Evolutionary conservation across 2,329 filamentous ascomycete genomes (phyloP).

Genomic region (Trichoderma semiorbis): DNA sequence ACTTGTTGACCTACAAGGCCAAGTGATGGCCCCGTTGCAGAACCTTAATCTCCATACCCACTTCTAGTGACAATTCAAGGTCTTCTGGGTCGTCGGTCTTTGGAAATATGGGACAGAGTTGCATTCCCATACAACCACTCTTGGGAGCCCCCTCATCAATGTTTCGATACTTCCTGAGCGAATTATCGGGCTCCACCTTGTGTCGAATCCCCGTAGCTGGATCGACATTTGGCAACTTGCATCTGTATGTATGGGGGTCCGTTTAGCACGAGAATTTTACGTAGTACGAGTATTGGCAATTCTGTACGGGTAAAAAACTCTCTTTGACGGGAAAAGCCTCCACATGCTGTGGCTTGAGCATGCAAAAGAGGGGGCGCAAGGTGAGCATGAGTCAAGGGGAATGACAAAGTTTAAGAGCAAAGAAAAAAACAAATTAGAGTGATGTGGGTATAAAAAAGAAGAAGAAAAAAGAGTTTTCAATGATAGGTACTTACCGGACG

Average conservation of each 20-base stretch:
- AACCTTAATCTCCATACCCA: conserved; percentile 55
- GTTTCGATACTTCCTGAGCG: conserved; percentile 55
- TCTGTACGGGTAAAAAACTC: neutral
- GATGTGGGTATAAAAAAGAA: neutral
- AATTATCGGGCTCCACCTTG: conserved; percentile 52
- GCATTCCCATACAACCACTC: conserved; percentile 61
- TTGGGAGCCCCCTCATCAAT: conserved; percentile 59
- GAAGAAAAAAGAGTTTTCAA: neutral
- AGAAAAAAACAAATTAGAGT: neutral
- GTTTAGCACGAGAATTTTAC: neutral
- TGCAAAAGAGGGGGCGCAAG: neutral
- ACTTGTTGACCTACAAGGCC: conserved; percentile 30
- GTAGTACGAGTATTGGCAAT: neutral
- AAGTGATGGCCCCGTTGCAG: conserved; percentile 44
- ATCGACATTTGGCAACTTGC: conserved; percentile 69
- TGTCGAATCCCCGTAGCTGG: conserved; percentile 57
- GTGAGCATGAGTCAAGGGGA: neutral
- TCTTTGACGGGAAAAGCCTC: neutral
- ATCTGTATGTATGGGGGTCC: conserved; percentile 37
- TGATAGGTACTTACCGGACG: conserved; percentile 46
- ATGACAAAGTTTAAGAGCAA: neutral
- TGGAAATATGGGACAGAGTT: conserved; percentile 56
- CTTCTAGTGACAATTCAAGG: conserved; percentile 47
- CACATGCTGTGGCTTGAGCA: neutral
- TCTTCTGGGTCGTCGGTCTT: conserved; percentile 25